Evolutionary conservation across 140 eudicot genomes (phyloP).

Genomic region (Oenanthe javanica): DNA sequence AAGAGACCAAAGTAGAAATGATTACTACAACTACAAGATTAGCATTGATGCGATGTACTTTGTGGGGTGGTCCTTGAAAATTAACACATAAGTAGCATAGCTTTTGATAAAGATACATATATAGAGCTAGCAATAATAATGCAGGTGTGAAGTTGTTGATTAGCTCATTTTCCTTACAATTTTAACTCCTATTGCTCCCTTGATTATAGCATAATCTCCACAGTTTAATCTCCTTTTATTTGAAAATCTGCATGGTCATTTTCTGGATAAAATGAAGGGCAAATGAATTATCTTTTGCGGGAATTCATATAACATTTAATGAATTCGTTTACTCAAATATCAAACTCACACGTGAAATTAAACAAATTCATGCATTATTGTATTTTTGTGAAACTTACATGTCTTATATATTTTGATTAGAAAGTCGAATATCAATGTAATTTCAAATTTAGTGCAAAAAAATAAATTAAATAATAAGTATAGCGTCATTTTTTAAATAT

Average conservation of each 20-base stretch:
- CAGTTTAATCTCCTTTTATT: not conserved
- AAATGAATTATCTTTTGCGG: no score
- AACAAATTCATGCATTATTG: no score
- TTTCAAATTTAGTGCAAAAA: no score
- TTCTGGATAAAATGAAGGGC: not conserved
- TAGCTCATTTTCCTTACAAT: not conserved
- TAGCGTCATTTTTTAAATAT: no score
- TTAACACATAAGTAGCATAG: not conserved
- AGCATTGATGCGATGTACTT: conserved; percentile 1
- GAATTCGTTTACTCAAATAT: no score
- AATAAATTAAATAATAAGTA: no score
- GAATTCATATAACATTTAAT: no score
- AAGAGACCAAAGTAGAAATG: not conserved
- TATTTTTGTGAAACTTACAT: no score
- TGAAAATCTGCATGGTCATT: not conserved
- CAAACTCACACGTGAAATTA: no score
- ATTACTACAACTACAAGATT: conserved; percentile 6
- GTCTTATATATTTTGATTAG: no score
- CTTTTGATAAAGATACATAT: not conserved
- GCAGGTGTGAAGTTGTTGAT: not conserved
- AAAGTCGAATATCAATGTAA: no score
- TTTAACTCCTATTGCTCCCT: not conserved
- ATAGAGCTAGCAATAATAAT: not conserved
- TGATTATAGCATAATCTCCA: conserved; percentile 4
- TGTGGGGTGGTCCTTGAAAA: not conserved